Conservation (phyloP, 1,284 basidiomycete genomes). For the Porogramme epimiltina region DNA sequence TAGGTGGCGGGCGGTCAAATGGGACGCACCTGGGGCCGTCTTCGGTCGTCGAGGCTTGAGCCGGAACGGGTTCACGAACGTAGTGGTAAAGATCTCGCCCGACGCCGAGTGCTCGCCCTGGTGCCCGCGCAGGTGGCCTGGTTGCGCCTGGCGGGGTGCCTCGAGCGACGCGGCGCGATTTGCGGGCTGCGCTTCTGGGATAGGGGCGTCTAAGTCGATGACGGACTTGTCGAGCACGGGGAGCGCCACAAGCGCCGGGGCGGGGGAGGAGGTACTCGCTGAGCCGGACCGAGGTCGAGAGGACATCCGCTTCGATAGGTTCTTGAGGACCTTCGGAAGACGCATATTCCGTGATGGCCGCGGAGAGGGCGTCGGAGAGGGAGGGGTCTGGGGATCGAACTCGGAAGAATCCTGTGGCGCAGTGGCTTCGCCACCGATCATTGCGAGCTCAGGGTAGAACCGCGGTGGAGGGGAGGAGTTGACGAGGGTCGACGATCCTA, state of each 20-base stretch:
- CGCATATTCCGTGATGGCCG: conserved; percentile 3
- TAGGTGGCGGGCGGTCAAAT: not conserved
- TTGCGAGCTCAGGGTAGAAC: conserved; percentile 4
- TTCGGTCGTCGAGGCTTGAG: conserved; percentile 18
- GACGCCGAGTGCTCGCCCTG: conserved; percentile 3
- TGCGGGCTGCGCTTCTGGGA: not conserved
- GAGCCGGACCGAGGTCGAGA: conserved; percentile 3
- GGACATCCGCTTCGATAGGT: conserved; percentile 7
- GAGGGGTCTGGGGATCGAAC: too few species aligned
- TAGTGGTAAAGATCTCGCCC: conserved; percentile 19
- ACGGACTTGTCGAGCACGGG: not conserved
- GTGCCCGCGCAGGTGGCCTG: conserved; percentile 5
- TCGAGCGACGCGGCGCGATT: not conserved
- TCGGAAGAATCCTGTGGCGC: not conserved
- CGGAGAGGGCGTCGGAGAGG: conserved; percentile 7
- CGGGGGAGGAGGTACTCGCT: not conserved
- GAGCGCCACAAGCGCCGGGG: not conserved
- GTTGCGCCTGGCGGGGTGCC: not conserved
- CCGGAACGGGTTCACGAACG: conserved; percentile 27
- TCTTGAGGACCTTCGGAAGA: conserved; percentile 15
- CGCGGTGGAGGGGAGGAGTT: conserved; percentile 4
- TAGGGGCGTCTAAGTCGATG: not conserved
- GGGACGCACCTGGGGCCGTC: conserved; percentile 11
- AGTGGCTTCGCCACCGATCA: not conserved
- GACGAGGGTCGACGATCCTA: conserved; percentile 15